These are phyloP conservation scores for Tuber borchii DNA, from an alignment of 495 filamentous ascomycete species.

Conservation along the genomic window DNA sequence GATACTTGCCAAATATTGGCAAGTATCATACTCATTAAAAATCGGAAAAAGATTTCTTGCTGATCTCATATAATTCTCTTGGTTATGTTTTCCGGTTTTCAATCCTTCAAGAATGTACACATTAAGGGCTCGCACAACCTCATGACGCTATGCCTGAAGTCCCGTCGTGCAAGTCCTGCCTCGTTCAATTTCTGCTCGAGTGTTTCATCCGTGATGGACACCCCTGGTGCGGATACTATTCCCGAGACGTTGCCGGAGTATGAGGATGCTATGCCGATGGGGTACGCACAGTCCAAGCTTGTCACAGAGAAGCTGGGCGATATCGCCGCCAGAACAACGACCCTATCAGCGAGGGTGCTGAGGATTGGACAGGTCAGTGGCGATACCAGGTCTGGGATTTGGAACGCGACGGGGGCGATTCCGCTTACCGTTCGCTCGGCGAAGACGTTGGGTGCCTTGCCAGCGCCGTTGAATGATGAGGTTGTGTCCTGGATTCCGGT, in stretches of 20 bases:
- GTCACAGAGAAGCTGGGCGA: slow-evolving; percentile 52
- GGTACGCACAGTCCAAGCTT: slow-evolving; percentile 59
- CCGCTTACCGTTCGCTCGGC: slow-evolving; percentile 53
- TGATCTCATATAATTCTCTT: too few species aligned
- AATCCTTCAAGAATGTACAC: slow-evolving; percentile 52
- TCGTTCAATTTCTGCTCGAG: slow-evolving; percentile 58
- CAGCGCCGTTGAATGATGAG: slow-evolving; percentile 48
- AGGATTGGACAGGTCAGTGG: slow-evolving; percentile 58
- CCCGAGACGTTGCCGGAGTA: slow-evolving; percentile 48
- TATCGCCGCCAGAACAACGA: slow-evolving; percentile 38
- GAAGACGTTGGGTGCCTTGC: slow-evolving; percentile 49
- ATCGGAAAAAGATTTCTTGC: too few species aligned
- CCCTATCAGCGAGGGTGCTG: slow-evolving; percentile 46
- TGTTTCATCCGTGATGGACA: slow-evolving; percentile 47
- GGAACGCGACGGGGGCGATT: slow-evolving; percentile 59
- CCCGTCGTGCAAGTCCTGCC: slow-evolving; percentile 40
- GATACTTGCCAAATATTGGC: too few species aligned
- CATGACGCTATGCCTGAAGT: slow-evolving; percentile 51
- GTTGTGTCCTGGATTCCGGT: slow-evolving; percentile 53
- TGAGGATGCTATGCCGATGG: slow-evolving; percentile 49
- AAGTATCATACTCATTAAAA: too few species aligned
- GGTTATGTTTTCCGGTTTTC: too few species aligned
- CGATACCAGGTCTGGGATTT: slow-evolving; percentile 52
- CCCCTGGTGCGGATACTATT: slow-evolving; percentile 37
- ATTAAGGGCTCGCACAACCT: slow-evolving; percentile 54